These are phyloP conservation scores for Heliosperma pusillum DNA, from an alignment of 148 eudicot genomes.

Conservation along the genomic window DNA sequence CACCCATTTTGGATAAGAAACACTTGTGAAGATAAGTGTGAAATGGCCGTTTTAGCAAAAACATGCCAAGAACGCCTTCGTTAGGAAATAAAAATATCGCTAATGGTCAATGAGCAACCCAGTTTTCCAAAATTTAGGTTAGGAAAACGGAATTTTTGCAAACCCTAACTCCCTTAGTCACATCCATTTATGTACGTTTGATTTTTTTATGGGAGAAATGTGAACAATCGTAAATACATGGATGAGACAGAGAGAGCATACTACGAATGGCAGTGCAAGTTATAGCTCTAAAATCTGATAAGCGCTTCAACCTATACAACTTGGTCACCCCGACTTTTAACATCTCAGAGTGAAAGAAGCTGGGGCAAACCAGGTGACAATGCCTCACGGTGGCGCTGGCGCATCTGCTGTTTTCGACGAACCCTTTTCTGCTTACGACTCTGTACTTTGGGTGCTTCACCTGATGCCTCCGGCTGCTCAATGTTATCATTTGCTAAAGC, in stretches of 20 bases:
- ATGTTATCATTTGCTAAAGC: conserved; percentile 20
- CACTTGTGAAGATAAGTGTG: too few relatives aligned
- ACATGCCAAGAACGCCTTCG: too few relatives aligned
- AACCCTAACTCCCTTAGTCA: not conserved
- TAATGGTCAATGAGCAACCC: not conserved
- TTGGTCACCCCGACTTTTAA: not conserved
- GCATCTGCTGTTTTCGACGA: conserved; percentile 32
- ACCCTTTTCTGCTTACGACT: conserved; percentile 30
- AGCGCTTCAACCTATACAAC: not conserved
- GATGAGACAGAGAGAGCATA: not conserved
- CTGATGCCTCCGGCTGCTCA: conserved; percentile 17
- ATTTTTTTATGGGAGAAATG: not conserved
- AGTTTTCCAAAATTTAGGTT: not conserved
- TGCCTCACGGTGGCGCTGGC: conserved; percentile 30
- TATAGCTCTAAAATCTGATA: not conserved
- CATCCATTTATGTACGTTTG: not conserved
- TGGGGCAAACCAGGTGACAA: conserved; percentile 7
- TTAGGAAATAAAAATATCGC: too few relatives aligned
- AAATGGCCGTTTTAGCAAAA: too few relatives aligned
- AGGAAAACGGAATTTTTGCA: not conserved
- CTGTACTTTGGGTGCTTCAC: conserved; percentile 21
- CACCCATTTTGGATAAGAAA: too few relatives aligned
- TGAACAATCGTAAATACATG: not conserved
- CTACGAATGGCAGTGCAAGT: not conserved
- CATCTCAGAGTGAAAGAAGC: not conserved